These are phyloP conservation scores for Aureobasidium melanogenum DNA, from an alignment of 2,329 filamentous ascomycete species.

Conservation along the genomic window DNA sequence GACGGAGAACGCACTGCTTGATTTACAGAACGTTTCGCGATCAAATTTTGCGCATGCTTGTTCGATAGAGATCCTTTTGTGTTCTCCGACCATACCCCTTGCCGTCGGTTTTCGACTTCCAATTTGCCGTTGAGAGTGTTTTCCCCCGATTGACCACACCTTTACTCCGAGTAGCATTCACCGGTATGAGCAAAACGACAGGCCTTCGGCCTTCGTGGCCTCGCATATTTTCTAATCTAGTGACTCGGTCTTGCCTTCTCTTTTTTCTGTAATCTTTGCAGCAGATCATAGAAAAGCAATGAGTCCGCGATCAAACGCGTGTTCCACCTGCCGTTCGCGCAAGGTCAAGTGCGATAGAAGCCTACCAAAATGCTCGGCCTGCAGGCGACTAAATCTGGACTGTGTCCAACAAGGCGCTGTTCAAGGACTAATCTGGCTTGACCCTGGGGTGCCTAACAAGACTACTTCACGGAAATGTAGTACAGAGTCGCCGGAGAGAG, in stretches of 20 bases:
- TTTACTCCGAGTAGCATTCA: conserved; percentile 8
- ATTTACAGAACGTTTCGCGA: background rate
- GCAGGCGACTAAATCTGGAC: conserved; percentile 4
- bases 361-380: conserved; percentile 10
- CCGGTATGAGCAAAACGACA: conserved; percentile 10
- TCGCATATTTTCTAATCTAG: conserved; percentile 2
- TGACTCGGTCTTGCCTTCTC: conserved; percentile 8
- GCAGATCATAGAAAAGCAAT: background rate
- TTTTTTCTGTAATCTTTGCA: background rate
- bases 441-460: background rate
- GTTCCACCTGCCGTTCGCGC: conserved; percentile 8
- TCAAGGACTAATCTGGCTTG: conserved; percentile 10
- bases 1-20: background rate
- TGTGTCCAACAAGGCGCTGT: conserved; percentile 12
- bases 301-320: conserved; percentile 9
- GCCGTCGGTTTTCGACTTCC: conserved; percentile 9
- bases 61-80: background rate
- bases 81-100: background rate
- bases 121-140: conserved; percentile 3
- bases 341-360: conserved; percentile 12
- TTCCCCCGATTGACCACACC: background rate
- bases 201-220: conserved; percentile 9
- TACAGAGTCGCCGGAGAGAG: conserved; percentile 4
- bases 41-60: background rate
- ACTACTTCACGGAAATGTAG: conserved; percentile 6